phyloP scores from a whole-genome alignment of 352 stramenopile species.

The Phytophthora constricta region DNA sequence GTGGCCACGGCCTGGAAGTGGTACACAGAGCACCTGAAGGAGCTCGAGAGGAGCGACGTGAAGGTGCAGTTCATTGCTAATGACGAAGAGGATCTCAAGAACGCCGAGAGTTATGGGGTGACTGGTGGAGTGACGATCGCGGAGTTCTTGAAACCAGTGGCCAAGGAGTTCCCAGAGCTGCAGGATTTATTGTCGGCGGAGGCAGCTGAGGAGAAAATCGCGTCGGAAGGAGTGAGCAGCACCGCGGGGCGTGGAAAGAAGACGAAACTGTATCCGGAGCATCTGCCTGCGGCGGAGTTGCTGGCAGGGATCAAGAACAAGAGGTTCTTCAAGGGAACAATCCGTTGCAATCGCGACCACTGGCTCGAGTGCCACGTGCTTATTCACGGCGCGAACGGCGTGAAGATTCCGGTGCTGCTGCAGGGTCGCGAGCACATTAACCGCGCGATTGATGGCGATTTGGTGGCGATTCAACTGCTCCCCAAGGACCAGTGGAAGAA shows the following conservation, averaged over 20 bases:
- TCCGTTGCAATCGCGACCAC: conserved; percentile 89
- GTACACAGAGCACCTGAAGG: conserved; percentile 70
- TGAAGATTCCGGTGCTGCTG: conserved; percentile 75
- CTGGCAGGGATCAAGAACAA: conserved; percentile 88
- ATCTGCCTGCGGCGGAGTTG: conserved; percentile 80
- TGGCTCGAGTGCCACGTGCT: conserved; percentile 84
- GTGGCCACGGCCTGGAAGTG: conserved; percentile 85
- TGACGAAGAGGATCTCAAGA: conserved; percentile 59
- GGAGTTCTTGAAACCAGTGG: conserved; percentile 63
- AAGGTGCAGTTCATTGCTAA: conserved; percentile 73
- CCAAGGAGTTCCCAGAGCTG: conserved; percentile 55
- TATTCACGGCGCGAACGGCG: conserved; percentile 70
- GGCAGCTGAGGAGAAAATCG: conserved; percentile 34
- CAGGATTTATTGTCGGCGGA: conserved; percentile 61
- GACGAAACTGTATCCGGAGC: conserved; percentile 79
- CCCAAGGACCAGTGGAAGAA: conserved; percentile 84
- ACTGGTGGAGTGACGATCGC: conserved; percentile 61
- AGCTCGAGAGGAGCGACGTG: conserved; percentile 55
- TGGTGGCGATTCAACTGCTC: conserved; percentile 96
- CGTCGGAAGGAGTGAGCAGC: conserved; percentile 50
- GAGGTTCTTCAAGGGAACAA: conserved; percentile 88
- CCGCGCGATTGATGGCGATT: conserved; percentile 97
- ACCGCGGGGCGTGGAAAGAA: conserved; percentile 40
- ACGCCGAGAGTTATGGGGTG: conserved; percentile 55
- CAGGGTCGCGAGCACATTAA: conserved; percentile 93